These are phyloP conservation scores for Ensete ventricosum DNA, from an alignment of 176 grass and related monocot genomes.

Conservation along the genomic window DNA sequence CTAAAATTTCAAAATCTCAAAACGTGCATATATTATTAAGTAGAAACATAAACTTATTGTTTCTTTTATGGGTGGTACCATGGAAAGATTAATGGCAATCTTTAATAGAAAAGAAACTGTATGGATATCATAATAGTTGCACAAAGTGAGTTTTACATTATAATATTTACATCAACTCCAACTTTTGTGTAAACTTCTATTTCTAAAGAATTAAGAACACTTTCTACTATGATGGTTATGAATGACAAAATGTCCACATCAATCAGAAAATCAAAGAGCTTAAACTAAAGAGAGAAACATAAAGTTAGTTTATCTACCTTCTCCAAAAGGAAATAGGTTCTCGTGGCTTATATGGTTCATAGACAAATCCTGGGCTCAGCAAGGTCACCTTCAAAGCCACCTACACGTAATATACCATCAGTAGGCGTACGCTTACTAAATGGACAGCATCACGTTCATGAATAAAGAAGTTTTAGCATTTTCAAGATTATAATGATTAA, in stretches of 20 bases:
- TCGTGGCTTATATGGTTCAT: constrained; percentile 56
- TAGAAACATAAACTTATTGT: background rate
- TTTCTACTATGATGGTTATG: background rate
- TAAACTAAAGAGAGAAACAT: background rate
- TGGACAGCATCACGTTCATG: background rate
- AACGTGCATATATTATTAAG: background rate
- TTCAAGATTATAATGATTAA: background rate
- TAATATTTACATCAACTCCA: background rate
- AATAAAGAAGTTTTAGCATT: background rate
- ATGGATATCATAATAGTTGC: background rate
- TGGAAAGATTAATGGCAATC: background rate
- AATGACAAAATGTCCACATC: background rate
- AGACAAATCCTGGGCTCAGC: constrained; percentile 86
- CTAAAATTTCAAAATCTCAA: background rate
- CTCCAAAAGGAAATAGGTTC: constrained; percentile 85
- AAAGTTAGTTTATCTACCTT: constrained; percentile 32
- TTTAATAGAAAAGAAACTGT: background rate
- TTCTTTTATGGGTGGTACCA: background rate
- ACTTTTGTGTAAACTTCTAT: background rate
- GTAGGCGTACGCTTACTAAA: background rate
- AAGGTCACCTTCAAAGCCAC: constrained; percentile 56
- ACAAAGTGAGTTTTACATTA: no score
- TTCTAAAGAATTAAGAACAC: background rate
- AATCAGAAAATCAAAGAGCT: background rate
- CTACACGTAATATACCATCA: constrained; percentile 26